A percentile compares a stretch with the other conserved stretches of the same genome.
Evolutionary conservation across 306 rosid species (phyloP).

Genomic region (Malus asiatica): DNA sequence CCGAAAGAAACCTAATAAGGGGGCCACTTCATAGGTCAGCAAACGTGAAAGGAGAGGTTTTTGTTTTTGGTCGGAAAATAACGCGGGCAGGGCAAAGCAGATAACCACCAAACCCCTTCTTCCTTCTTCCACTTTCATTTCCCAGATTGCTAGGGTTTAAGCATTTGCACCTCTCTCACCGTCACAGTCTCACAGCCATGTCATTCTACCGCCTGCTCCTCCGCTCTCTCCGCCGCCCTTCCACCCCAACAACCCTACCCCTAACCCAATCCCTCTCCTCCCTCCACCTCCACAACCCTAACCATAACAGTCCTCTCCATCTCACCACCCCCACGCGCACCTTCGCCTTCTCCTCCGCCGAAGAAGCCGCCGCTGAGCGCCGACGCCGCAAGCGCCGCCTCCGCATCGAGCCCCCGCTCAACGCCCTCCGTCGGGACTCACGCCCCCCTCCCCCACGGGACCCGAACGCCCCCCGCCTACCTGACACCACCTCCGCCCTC

Average conservation of each 20-base stretch:
- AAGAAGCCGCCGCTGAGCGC: slow-evolving; percentile 92
- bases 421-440: slow-evolving; percentile 70
- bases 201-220: slow-evolving; percentile 51
- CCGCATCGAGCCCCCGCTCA: slow-evolving; percentile 87
- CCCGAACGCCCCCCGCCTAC: slow-evolving; percentile 87
- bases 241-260: slow-evolving; percentile 3
- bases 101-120: neutral
- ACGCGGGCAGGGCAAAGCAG: neutral
- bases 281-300: slow-evolving; percentile 1
- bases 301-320: neutral
- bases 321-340: slow-evolving; percentile 24
- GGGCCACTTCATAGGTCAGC: neutral
- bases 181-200: slow-evolving; percentile 17
- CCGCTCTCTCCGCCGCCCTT: slow-evolving; percentile 46
- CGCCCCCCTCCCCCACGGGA: slow-evolving; percentile 44
- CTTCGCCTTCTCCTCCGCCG: slow-evolving; percentile 84
- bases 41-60: neutral
- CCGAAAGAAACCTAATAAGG: too few species aligned
- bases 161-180: neutral
- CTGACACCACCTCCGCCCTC: slow-evolving; percentile 73
- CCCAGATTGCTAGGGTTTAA: neutral
- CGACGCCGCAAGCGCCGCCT: slow-evolving; percentile 85
- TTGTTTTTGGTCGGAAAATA: neutral
- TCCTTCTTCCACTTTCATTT: neutral
- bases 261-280: slow-evolving; percentile 7